These are phyloP conservation scores for Afroboletus lepidellus DNA, from an alignment of 1,284 basidiomycete genomes.

Conservation along the genomic window DNA sequence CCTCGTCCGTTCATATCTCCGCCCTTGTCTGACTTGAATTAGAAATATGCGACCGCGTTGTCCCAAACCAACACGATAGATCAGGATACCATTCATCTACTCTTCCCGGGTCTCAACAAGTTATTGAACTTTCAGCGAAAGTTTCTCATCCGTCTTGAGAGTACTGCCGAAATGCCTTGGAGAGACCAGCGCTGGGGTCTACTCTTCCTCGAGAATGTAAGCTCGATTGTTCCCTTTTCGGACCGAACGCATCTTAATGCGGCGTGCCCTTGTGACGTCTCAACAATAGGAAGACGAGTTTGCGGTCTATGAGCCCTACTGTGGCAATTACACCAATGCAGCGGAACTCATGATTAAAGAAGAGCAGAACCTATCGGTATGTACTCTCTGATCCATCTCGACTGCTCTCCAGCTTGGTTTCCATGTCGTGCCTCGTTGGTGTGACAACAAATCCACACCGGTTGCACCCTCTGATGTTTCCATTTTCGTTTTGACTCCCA, in stretches of 20 bases:
- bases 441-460: constrained; percentile 41
- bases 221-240: constrained; percentile 36
- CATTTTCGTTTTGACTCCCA: constrained; percentile 27
- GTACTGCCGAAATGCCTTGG: constrained; percentile 80
- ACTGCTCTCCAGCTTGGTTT: constrained; percentile 14
- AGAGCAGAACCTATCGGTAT: constrained; percentile 79
- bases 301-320: constrained; percentile 95
- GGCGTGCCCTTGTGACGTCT: constrained; percentile 30
- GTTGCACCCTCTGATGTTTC: constrained; percentile 23
- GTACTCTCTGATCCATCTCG: constrained; percentile 35
- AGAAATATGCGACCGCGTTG: constrained; percentile 84
- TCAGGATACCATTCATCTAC: constrained; percentile 91
- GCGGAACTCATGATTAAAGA: constrained; percentile 84
- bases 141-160: constrained; percentile 93
- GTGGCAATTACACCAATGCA: constrained; percentile 91
- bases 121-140: constrained; percentile 96
- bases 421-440: constrained; percentile 30
- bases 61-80: constrained; percentile 83
- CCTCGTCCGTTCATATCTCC: constrained; percentile 3
- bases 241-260: constrained; percentile 37
- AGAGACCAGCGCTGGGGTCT: constrained; percentile 88
- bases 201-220: constrained; percentile 77
- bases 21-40: constrained; percentile 16
- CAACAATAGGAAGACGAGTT: constrained; percentile 89
- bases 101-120: constrained; percentile 95